phyloP scores from a whole-genome alignment of 306 rosid species.

The Prunus mira region DNA sequence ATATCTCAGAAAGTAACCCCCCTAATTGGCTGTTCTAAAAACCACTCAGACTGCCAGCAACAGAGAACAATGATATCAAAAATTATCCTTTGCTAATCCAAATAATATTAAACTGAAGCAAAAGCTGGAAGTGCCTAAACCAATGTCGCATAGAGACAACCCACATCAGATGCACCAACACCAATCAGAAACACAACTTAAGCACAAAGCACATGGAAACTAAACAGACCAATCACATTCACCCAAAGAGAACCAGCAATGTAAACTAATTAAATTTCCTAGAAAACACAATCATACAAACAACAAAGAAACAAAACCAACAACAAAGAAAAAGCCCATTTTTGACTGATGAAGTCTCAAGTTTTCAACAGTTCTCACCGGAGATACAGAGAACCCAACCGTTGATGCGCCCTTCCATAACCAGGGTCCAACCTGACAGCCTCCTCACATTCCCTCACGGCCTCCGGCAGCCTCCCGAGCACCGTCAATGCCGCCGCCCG shows the following conservation, averaged over 20 bases:
- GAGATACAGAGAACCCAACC: constrained; percentile 74
- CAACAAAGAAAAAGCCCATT: neutral
- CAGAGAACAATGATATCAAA: neutral
- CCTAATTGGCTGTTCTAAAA: neutral
- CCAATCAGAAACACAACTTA: neutral
- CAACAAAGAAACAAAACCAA: neutral
- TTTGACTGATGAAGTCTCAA: neutral
- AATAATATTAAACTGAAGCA: neutral
- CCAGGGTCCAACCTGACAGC: constrained; percentile 73
- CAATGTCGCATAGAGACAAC: neutral
- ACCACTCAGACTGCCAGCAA: neutral
- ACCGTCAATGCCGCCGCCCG: constrained; percentile 85
- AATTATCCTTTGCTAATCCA: neutral
- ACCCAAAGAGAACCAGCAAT: neutral
- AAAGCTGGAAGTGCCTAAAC: neutral
- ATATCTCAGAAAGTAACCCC: too few relatives aligned
- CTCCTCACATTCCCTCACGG: constrained; percentile 74
- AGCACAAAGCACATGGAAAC: constrained; percentile 9
- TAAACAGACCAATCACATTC: constrained; percentile 9
- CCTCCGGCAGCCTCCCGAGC: constrained; percentile 75
- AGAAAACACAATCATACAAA: constrained; percentile 3
- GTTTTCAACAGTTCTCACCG: constrained; percentile 52
- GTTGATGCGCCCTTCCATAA: constrained; percentile 78
- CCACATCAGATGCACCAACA: constrained; percentile 7
- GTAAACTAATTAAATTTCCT: neutral